Evolutionary conservation across 192 early-diverging fungal species (phyloP).

Genomic region (Lunasporangiospora selenospora): DNA sequence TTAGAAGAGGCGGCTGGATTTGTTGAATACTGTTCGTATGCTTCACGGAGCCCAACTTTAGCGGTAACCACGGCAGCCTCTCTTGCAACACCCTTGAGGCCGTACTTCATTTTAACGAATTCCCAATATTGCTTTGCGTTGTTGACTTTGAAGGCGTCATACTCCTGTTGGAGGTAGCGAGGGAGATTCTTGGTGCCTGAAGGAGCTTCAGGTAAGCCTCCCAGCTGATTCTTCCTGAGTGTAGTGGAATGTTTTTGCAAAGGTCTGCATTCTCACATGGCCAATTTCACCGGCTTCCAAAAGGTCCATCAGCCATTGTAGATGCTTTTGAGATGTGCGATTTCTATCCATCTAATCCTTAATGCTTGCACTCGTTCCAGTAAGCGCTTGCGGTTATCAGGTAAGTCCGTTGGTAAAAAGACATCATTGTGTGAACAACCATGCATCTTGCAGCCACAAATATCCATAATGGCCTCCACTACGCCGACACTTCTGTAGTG

Average conservation of each 20-base stretch:
- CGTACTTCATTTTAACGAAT: no score
- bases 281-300: not conserved
- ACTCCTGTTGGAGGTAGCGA: no score
- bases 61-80: no score
- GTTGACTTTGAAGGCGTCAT: no score
- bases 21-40: no score
- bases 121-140: no score
- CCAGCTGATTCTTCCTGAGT: slow-evolving; percentile 1
- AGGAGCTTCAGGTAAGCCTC: no score
- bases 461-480: slow-evolving; percentile 29
- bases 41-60: no score
- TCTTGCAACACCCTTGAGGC: no score
- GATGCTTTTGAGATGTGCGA: not conserved
- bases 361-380: not conserved
- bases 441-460: slow-evolving; percentile 28
- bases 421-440: slow-evolving; percentile 8
- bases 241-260: not conserved
- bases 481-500: slow-evolving; percentile 30
- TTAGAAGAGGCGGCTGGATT: no score
- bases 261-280: not conserved
- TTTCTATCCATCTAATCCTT: not conserved
- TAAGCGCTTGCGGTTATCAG: not conserved
- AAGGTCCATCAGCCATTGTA: not conserved
- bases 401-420: not conserved
- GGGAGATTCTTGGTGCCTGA: no score